Conservation (phyloP, 2,329 filamentous ascomycete genomes). For the Gyromitra esculenta region DNA sequence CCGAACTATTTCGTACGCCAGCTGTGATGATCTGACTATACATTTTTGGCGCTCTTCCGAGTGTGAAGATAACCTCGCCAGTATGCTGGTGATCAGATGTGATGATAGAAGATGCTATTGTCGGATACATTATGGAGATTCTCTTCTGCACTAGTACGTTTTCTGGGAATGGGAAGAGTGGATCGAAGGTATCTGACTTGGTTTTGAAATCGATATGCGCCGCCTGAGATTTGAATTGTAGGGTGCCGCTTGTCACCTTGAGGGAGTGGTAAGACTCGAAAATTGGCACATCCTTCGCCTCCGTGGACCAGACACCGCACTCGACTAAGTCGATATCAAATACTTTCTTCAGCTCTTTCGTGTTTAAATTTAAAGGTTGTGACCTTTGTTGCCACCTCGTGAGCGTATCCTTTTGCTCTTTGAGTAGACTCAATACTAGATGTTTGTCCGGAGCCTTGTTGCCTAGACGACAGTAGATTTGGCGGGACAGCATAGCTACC, state of each 20-base stretch:
- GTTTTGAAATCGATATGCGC: slow-evolving; percentile 17
- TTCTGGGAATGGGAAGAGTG: background rate
- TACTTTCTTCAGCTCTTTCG: slow-evolving; percentile 56
- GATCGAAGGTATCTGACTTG: slow-evolving; percentile 20
- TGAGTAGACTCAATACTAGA: slow-evolving; percentile 60
- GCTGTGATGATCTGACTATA: slow-evolving; percentile 59
- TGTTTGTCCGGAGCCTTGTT: slow-evolving; percentile 60
- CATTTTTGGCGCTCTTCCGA: slow-evolving; percentile 66
- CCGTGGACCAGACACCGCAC: slow-evolving; percentile 64
- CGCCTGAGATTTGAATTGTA: slow-evolving; percentile 15
- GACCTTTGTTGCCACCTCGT: slow-evolving; percentile 53
- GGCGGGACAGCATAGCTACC: slow-evolving; percentile 48
- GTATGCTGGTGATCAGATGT: slow-evolving; percentile 60
- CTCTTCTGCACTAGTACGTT: slow-evolving; percentile 19
- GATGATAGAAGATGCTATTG: slow-evolving; percentile 61
- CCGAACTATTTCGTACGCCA: slow-evolving; percentile 25
- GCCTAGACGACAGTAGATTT: slow-evolving; percentile 59
- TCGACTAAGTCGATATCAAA: slow-evolving; percentile 60
- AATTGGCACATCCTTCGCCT: slow-evolving; percentile 58
- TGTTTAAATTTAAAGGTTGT: slow-evolving; percentile 24
- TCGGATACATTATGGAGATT: slow-evolving; percentile 26
- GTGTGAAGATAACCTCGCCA: slow-evolving; percentile 65
- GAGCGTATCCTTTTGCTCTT: slow-evolving; percentile 58
- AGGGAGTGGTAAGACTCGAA: slow-evolving; percentile 61
- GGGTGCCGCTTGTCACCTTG: slow-evolving; percentile 2